Conservation (phyloP, 176 grass and related monocot species). For the Echinochloa phyllopogon region DNA sequence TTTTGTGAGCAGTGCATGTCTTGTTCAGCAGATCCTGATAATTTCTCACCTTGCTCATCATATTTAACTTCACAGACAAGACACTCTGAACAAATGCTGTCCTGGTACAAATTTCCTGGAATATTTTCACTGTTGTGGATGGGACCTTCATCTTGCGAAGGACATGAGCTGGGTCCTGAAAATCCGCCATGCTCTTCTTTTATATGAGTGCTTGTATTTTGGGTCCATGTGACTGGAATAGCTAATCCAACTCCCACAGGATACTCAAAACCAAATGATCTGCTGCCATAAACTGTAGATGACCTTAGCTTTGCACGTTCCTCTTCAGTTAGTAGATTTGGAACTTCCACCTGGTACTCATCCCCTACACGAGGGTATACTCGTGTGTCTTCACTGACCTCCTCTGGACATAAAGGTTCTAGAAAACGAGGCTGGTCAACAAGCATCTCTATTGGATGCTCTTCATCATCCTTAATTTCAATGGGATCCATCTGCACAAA, state of each 20-base stretch:
- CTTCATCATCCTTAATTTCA: slow-evolving; percentile 65
- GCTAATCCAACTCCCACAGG: slow-evolving; percentile 55
- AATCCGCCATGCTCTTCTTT: slow-evolving; percentile 43
- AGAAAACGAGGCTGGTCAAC: slow-evolving; percentile 60
- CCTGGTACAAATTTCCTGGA: slow-evolving; percentile 38
- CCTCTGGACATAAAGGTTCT: slow-evolving; percentile 56
- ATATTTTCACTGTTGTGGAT: slow-evolving; percentile 24
- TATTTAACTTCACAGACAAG: slow-evolving; percentile 48
- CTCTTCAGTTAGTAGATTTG: slow-evolving; percentile 48
- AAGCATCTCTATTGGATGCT: slow-evolving; percentile 53
- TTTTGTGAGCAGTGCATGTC: slow-evolving; percentile 36
- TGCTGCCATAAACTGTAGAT: slow-evolving; percentile 28
- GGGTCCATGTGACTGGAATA: slow-evolving; percentile 71
- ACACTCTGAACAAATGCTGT: slow-evolving; percentile 32
- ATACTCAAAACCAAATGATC: slow-evolving; percentile 48
- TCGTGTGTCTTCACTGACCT: slow-evolving; percentile 67
- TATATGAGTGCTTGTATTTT: slow-evolving; percentile 37
- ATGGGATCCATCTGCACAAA: slow-evolving; percentile 66
- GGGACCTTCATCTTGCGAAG: slow-evolving; percentile 46
- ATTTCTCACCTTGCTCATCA: slow-evolving; percentile 44
- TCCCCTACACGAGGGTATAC: slow-evolving; percentile 70
- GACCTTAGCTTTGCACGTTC: slow-evolving; percentile 44
- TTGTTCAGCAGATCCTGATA: slow-evolving; percentile 37
- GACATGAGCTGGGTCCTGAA: slow-evolving; percentile 20
- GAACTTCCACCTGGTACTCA: slow-evolving; percentile 85